Conservation (phyloP, 371 early-diverging fungal species). For the Apophysomyces variabilis region DNA sequence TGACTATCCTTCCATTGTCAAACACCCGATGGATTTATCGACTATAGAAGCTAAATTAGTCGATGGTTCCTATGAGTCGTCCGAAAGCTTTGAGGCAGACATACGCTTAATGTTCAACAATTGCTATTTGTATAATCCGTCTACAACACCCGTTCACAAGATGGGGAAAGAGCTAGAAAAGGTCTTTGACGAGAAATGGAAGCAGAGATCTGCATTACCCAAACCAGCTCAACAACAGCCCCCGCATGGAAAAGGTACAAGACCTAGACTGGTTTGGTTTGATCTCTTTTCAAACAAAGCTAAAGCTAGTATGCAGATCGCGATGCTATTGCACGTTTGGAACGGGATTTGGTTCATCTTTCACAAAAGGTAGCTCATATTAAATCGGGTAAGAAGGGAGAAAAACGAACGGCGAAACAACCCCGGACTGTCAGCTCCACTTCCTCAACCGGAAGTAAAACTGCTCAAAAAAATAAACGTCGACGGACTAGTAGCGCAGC, state of each 20-base stretch:
- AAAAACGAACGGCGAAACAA: conserved; percentile 21
- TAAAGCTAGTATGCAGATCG: not conserved
- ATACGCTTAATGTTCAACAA: conserved; percentile 90
- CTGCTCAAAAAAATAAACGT: not conserved
- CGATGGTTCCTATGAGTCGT: conserved; percentile 68
- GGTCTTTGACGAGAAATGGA: conserved; percentile 89
- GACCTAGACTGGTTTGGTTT: too few species aligned
- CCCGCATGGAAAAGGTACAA: not conserved
- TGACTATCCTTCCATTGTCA: conserved; percentile 92
- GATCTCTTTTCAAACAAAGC: too few species aligned
- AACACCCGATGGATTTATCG: conserved; percentile 97
- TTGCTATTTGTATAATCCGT: conserved; percentile 94
- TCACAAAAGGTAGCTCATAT: conserved; percentile 59
- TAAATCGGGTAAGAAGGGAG: conserved; percentile 61
- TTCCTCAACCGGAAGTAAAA: not conserved
- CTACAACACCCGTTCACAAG: conserved; percentile 85
- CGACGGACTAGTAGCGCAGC: not conserved
- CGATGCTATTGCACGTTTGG: conserved; percentile 29
- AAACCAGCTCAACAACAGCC: not conserved
- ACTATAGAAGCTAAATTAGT: conserved; percentile 92
- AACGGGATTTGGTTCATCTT: conserved; percentile 26
- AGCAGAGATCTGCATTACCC: conserved; percentile 55
- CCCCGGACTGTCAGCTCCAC: not conserved
- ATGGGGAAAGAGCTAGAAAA: conserved; percentile 82
- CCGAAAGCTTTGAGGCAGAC: conserved; percentile 86